Base-by-base conservation (phyloP, 2,329 filamentous ascomycete genomes). In the Cladosporium phlei region DNA sequence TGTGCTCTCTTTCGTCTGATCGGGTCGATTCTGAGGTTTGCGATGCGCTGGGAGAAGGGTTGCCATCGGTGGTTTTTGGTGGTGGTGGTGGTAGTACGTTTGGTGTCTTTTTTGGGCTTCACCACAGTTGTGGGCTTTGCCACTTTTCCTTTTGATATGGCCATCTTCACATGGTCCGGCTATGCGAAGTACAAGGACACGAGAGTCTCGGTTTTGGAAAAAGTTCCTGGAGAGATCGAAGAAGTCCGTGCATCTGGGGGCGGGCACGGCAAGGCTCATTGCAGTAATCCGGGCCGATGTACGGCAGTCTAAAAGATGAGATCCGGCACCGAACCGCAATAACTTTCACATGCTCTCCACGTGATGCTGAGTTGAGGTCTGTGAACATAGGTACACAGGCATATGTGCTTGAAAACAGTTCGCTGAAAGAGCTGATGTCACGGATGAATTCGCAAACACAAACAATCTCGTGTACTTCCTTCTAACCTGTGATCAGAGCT, bases 21-120 rank as follows among this genome's bases (percentile, higher is more conserved):
- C 35, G 93, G 93, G 61, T 98, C 91, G 70, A 98, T 84, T 69
- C 88, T 93, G 62, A 97, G 79, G 66, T 90, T 93, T 53, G 87
- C 81, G 65, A 97, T 87, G 67, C 94, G 93, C 63, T 84, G 80
- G 50, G 85, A 87, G 70, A 97, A 97, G 52, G 87, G 85, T 70
- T 96, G 86, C 80, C 88, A 97, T 64, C 87, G 79, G 69, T 96
- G 88, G 43, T 88, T 85, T 63, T 88, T 90, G 52, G 84, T 82
- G 56, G 89, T 86, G 40, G 76, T 74, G 20, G 88, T 94, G 64
- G 86, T 88, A 54, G 86, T 88, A 54, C 76, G 61, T 35, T 56
- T 58, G 21, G 53, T 59, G 40, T 72, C 76, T 70, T 85, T 87
- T 43, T 59, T 56, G 76, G 77, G 75, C 86, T 85, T 59, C 76